Conservation (phyloP, 2,329 filamentous ascomycete species). For the Xylaria sp. region DNA sequence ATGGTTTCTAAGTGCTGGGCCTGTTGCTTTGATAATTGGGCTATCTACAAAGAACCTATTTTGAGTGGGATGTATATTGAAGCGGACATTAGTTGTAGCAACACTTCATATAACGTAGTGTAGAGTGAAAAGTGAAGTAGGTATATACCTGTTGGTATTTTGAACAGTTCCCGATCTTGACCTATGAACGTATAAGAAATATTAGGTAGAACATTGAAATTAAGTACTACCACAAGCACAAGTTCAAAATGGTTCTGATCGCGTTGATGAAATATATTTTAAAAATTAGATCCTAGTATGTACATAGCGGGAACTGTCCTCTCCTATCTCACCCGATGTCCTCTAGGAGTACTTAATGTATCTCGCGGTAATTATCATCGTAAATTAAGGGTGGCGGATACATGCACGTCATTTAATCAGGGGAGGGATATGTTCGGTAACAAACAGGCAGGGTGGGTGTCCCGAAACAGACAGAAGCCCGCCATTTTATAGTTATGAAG, state of each 20-base stretch:
- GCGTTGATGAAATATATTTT: not conserved
- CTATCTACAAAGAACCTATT: not conserved
- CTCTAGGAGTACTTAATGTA: too few species aligned
- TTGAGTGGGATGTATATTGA: not conserved
- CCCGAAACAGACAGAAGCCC: too few species aligned
- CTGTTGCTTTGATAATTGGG: not conserved
- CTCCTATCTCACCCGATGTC: too few species aligned
- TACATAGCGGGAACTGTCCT: not conserved
- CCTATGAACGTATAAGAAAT: not conserved
- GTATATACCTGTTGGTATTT: not conserved
- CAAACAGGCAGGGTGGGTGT: too few species aligned
- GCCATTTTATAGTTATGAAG: too few species aligned
- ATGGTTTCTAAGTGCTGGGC: not conserved
- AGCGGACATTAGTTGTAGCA: conserved; percentile 1
- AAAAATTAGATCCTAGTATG: not conserved
- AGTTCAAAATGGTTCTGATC: not conserved
- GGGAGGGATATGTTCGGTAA: not conserved
- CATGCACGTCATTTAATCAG: not conserved
- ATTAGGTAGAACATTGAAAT: not conserved
- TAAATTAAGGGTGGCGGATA: not conserved
- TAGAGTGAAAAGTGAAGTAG: not conserved
- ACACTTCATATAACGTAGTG: conserved; percentile 1
- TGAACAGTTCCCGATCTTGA: too few species aligned
- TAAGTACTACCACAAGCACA: not conserved
- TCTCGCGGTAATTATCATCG: too few species aligned